Evolutionary conservation across 768 basidiomycete species (phyloP).

Genomic region (Cubamyces sp.): DNA sequence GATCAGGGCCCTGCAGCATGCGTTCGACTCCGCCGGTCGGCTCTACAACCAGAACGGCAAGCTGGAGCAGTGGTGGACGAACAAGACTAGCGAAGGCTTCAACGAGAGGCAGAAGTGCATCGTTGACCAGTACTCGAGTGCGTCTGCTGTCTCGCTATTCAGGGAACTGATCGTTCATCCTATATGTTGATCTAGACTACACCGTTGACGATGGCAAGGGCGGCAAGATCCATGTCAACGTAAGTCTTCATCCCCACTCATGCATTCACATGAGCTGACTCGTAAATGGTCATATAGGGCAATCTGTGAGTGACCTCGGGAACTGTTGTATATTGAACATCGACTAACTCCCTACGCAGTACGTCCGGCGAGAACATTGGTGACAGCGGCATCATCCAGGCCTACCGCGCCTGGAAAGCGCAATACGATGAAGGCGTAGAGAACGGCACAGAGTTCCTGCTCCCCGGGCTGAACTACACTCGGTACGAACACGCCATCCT

Average conservation of each 20-base stretch:
- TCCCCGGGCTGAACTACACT: conserved; percentile 82
- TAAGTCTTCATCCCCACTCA: conserved; percentile 41
- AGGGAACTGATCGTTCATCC: not conserved
- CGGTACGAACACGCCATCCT: conserved; percentile 45
- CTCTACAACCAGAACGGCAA: conserved; percentile 91
- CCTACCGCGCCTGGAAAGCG: conserved; percentile 89
- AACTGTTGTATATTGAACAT: not conserved
- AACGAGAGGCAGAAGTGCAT: conserved; percentile 84
- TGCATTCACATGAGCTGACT: not conserved
- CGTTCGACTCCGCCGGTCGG: conserved; percentile 88
- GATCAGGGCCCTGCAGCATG: conserved; percentile 55
- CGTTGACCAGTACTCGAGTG: conserved; percentile 88
- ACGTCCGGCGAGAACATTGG: conserved; percentile 94
- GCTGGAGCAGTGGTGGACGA: conserved; percentile 92
- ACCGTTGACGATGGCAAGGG: conserved; percentile 86
- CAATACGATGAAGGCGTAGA: conserved; percentile 64
- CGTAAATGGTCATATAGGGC: conserved; percentile 48
- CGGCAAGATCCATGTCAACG: conserved; percentile 82
- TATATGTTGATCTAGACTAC: conserved; percentile 53
- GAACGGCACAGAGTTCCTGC: conserved; percentile 66
- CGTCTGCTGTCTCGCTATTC: conserved; percentile 15
- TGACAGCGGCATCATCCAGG: conserved; percentile 82
- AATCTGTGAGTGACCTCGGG: conserved; percentile 59
- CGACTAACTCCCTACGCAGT: conserved; percentile 40
- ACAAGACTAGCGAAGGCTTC: conserved; percentile 83